Evolutionary conservation across 345 rosid genomes (phyloP).

Genomic region (Brassica nigra): DNA sequence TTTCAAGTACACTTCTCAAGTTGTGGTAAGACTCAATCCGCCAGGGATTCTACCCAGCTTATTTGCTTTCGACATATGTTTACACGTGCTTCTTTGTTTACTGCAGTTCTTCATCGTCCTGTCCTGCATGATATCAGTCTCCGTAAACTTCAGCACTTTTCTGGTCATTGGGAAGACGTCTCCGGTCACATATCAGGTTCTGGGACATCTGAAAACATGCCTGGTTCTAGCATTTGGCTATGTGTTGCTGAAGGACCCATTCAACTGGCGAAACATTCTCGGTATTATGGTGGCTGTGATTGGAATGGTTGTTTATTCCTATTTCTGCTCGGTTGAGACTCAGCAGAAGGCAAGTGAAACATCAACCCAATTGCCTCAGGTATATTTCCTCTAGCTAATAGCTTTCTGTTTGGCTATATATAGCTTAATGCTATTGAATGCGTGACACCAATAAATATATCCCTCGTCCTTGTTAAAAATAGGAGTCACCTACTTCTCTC

Average conservation of each 20-base stretch:
- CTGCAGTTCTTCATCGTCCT: conserved; percentile 99
- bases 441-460: neutral
- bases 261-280: conserved; percentile 93
- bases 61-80: conserved; percentile 17
- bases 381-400: conserved; percentile 28
- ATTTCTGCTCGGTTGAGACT: conserved; percentile 67
- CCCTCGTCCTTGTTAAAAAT: neutral
- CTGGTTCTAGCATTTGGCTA: conserved; percentile 97
- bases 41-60: conserved; percentile 2
- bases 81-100: conserved; percentile 24
- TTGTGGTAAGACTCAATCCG: conserved; percentile 78
- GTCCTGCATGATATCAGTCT: conserved; percentile 98
- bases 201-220: conserved; percentile 99
- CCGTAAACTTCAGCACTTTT: conserved; percentile 99
- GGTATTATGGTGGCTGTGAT: conserved; percentile 87
- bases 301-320: conserved; percentile 95
- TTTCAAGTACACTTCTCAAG: conserved; percentile 95
- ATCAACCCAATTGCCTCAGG: conserved; percentile 75
- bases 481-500: neutral
- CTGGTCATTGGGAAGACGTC: conserved; percentile 98
- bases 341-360: conserved; percentile 83
- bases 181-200: conserved; percentile 98
- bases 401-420: neutral
- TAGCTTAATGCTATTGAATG: neutral
- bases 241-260: conserved; percentile 86